phyloP scores from a whole-genome alignment of 108 stramenopile genomes.

The Cylindrotheca fusiformis region DNA sequence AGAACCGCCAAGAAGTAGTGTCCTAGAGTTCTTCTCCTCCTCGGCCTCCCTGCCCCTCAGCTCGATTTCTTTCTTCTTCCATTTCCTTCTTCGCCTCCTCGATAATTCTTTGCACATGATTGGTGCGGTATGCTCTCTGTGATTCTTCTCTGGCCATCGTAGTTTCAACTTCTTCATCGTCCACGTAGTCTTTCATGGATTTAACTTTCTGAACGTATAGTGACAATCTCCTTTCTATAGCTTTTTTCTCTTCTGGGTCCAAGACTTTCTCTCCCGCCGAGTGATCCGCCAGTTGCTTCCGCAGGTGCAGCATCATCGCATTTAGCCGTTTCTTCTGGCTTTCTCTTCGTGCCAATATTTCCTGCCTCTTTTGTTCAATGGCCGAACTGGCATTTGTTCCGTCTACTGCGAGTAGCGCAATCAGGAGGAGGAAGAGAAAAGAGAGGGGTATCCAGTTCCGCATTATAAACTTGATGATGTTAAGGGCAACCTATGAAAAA shows the following conservation, averaged over 20 bases:
- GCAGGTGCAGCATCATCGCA: conserved; percentile 1
- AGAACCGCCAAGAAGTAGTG: too few species aligned
- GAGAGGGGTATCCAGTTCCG: too few species aligned
- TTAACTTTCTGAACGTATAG: conserved; percentile 15
- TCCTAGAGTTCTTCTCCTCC: too few species aligned
- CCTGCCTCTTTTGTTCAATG: conserved; percentile 1
- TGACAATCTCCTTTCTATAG: conserved; percentile 7
- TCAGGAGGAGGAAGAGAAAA: too few species aligned
- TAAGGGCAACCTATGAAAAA: too few species aligned
- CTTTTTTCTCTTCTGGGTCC: conserved; percentile 6
- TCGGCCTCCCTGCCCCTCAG: neutral
- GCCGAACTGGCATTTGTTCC: neutral
- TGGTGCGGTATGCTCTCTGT: neutral
- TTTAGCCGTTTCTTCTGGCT: conserved; percentile 12
- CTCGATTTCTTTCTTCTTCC: neutral
- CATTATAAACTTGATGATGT: too few species aligned
- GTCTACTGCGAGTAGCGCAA: too few species aligned
- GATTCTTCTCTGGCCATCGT: neutral
- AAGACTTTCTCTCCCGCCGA: conserved; percentile 13
- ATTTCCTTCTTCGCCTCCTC: neutral
- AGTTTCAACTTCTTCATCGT: conserved; percentile 5
- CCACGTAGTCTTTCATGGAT: conserved; percentile 17
- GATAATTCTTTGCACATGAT: neutral
- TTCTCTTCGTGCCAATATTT: conserved; percentile 7
- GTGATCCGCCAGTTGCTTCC: conserved; percentile 18